phyloP scores from a whole-genome alignment of 257 asterid species.

The Vinca minor region DNA sequence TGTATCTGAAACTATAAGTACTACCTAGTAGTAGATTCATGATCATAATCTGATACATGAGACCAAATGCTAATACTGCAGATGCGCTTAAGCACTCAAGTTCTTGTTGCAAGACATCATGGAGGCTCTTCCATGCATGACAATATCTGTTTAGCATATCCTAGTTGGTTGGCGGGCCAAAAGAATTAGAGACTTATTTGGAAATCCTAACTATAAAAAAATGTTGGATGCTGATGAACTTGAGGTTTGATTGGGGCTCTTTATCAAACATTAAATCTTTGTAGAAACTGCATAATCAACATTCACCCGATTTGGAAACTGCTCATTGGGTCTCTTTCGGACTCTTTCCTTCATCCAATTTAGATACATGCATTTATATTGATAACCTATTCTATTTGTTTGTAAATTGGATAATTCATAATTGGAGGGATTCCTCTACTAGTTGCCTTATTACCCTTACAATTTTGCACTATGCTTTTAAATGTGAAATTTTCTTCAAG shows the following conservation, averaged over 20 bases:
- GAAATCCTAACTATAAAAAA: neutral
- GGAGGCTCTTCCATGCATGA: neutral
- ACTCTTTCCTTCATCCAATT: neutral
- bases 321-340: too few species aligned
- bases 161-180: neutral
- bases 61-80: too few species aligned
- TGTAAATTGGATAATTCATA: neutral
- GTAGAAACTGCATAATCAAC: neutral
- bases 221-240: neutral
- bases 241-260: neutral
- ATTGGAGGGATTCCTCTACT: neutral
- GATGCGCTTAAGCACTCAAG: neutral
- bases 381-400: neutral
- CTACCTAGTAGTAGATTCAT: too few species aligned
- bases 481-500: too few species aligned
- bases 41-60: too few species aligned
- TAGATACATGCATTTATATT: constrained; percentile 1
- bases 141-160: neutral
- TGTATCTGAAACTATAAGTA: too few species aligned
- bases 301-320: neutral
- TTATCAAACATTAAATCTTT: neutral
- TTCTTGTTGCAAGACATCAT: neutral
- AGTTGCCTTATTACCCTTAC: neutral
- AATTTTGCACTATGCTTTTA: too few species aligned
- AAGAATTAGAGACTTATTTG: neutral